phyloP scores from a whole-genome alignment of 2,329 filamentous ascomycete genomes.

The Cadophora sp. region DNA sequence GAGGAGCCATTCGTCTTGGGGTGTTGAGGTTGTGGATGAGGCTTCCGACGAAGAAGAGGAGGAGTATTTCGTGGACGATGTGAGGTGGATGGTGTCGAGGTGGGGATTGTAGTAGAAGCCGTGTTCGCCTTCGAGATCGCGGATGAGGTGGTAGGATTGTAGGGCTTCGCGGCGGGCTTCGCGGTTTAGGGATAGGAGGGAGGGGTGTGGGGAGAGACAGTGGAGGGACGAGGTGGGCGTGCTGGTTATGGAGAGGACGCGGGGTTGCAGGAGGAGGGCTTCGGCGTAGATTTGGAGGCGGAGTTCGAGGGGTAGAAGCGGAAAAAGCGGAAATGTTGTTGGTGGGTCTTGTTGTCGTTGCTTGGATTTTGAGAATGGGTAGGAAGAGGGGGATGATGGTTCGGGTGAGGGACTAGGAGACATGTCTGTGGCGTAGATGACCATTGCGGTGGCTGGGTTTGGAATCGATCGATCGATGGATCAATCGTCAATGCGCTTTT shows the following conservation, averaged over 20 bases:
- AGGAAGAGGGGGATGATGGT: background rate
- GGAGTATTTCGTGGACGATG: background rate
- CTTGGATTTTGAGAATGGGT: background rate
- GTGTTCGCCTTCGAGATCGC: constrained; percentile 6
- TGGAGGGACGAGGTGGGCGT: background rate
- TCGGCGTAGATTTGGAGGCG: constrained; percentile 16
- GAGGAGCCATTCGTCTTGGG: constrained; percentile 2
- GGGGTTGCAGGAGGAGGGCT: background rate
- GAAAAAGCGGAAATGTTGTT: constrained; percentile 7
- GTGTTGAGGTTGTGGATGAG: background rate
- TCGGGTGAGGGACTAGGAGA: background rate
- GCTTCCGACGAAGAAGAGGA: background rate
- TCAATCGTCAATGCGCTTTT: background rate
- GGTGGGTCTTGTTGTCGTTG: background rate
- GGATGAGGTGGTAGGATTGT: constrained; percentile 4
- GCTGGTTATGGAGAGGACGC: constrained; percentile 6
- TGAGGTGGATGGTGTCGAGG: constrained; percentile 9
- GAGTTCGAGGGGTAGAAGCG: constrained; percentile 12
- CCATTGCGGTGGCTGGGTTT: background rate
- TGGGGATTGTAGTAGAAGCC: constrained; percentile 6
- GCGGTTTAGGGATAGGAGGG: constrained; percentile 10
- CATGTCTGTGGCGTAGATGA: constrained; percentile 11
- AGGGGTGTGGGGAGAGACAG: background rate
- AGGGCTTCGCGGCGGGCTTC: constrained; percentile 7
- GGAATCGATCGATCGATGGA: background rate